A percentile compares a stretch with the other conserved stretches of the same genome.
phyloP scores from a whole-genome alignment of 169 alveolate genomes.

The Amoebophrya sp. region DNA sequence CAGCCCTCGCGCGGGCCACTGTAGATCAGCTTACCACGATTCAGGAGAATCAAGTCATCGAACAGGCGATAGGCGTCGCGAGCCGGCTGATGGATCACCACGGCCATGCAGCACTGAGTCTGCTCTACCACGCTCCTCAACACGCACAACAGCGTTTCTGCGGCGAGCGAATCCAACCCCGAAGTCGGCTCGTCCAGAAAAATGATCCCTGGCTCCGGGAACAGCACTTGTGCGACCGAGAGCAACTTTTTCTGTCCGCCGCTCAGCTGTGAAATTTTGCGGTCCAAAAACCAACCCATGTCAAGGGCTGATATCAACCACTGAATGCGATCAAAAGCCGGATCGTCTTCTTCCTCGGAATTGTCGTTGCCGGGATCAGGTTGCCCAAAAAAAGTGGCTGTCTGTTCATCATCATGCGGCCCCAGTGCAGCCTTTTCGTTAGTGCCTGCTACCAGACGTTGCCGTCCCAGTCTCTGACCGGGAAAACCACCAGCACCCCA shows the following conservation, averaged over 20 bases:
- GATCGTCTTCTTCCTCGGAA: too few species aligned
- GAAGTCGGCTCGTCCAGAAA: constrained; percentile 24
- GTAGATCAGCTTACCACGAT: not conserved
- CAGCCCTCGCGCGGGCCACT: not conserved
- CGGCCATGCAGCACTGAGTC: not conserved
- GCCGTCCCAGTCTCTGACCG: too few species aligned
- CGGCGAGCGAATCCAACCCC: not conserved
- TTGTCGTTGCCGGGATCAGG: not conserved
- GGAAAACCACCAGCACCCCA: too few species aligned
- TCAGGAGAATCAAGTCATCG: not conserved
- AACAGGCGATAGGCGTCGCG: not conserved
- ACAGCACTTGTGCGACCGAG: not conserved
- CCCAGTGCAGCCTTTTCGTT: too few species aligned
- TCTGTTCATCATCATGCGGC: too few species aligned
- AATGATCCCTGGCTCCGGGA: not conserved
- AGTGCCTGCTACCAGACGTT: too few species aligned
- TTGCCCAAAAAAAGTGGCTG: too few species aligned
- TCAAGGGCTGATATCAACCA: not conserved
- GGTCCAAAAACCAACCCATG: constrained; percentile 14
- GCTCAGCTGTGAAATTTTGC: not conserved
- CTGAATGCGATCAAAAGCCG: too few species aligned
- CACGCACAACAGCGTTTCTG: not conserved
- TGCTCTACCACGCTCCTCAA: not conserved
- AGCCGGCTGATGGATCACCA: not conserved
- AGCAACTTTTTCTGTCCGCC: constrained; percentile 21